A percentile compares a stretch with the other conserved stretches of the same genome.
These are phyloP conservation scores for Neopestalotiopsis clavispora DNA, from an alignment of 2,329 filamentous ascomycete genomes.

Conservation along the genomic window DNA sequence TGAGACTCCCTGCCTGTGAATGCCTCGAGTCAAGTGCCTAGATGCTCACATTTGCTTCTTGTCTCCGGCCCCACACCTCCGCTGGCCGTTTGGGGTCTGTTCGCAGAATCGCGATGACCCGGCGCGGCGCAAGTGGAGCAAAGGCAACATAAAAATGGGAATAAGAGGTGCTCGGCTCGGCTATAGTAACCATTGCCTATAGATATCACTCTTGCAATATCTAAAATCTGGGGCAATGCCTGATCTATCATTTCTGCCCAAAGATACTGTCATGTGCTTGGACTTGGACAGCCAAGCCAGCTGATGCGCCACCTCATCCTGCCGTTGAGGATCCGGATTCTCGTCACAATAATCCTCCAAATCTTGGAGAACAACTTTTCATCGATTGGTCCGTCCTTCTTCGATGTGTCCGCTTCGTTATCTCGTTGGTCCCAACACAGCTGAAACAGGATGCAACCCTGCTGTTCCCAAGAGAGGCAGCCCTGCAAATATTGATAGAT, in stretches of 20 bases:
- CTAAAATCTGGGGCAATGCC: background rate
- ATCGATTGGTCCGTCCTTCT: background rate
- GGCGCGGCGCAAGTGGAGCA: background rate
- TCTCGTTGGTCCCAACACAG: background rate
- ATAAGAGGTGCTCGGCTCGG: background rate
- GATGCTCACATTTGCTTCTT: background rate
- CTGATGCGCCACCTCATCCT: background rate
- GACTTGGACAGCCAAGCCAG: background rate
- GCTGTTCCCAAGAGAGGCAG: conserved; percentile 3
- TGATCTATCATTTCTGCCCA: conserved; percentile 2
- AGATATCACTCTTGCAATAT: background rate
- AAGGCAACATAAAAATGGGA: background rate
- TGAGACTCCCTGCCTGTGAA: too few relatives aligned
- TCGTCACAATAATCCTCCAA: background rate
- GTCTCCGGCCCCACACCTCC: background rate
- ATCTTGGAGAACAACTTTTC: background rate
- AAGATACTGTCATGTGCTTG: background rate
- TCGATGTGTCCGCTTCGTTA: background rate
- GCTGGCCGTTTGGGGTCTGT: background rate
- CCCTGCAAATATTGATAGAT: background rate
- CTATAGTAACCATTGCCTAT: background rate
- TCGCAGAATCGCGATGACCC: background rate
- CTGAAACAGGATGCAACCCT: background rate
- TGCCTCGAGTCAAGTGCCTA: background rate
- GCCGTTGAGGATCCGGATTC: background rate